Base-by-base conservation (phyloP, 179 eudicot genomes). In the Spinacia oleracea region DNA sequence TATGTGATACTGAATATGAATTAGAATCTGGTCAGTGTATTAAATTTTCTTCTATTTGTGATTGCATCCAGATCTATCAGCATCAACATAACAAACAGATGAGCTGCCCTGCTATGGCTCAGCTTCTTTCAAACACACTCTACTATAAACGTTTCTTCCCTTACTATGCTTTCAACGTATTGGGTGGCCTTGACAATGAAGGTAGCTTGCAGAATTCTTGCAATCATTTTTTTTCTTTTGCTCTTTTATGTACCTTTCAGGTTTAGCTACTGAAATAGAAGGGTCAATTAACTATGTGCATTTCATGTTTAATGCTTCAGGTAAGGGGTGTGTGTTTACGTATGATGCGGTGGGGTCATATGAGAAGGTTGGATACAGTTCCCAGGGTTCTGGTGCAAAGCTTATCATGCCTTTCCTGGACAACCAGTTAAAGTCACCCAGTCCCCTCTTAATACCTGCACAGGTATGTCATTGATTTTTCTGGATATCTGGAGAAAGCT, bases 331-430 rank as follows among this genome's bases (percentile, higher is more conserved):
- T 79, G 96, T 93, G 65, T 95, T 85, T 87, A 95, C 98, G 14
- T 95, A 95, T 89, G 98, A 95, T 87, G 98, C 97, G 31, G 98
- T 91, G 83, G 98, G 98, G 6, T 95, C 98, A 64, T 95, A 93
- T 74, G 98, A 93, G 77, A 89, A 91, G 85, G 97, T 93, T 74
- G 98, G 98, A 71, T 95, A 93, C 87, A 93, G 98, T 69, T 81
- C 97, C 43, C 98, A 95, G 84, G 98, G 97, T 78, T 91, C 97
- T 81, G 98, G 98, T 81, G 80, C 91, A 2, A 95, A 91, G 50
- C 97, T 95, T 48, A 95, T 95, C 78, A 95, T 87, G 85, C 98
- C 98, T 25, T 93, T 95, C 84, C 77, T 93, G 81, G 98, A 95
- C 85, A 93, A 95, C 90, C 98, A 95, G 82, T 92, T 95, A 69